Base-by-base conservation (phyloP, 2,329 filamentous ascomycete genomes). In the Penicillium rolfsii region DNA sequence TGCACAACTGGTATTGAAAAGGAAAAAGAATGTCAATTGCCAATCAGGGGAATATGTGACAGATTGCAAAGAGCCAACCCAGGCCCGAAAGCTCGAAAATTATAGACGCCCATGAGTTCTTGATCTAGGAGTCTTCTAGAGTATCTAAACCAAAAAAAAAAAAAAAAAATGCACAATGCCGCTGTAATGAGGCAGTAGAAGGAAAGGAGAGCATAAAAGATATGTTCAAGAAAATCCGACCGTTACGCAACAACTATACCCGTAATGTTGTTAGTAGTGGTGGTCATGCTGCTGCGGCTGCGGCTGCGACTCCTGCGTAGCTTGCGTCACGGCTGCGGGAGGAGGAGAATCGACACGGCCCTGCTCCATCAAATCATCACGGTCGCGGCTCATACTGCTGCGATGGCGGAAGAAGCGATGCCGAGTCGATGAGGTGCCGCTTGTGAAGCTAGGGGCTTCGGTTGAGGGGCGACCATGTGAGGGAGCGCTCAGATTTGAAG, bases 381-480 rank as follows among this genome's bases (percentile, higher is more conserved):
- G 68, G 36, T 71, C 70, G 9, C 64, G 67, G 52, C 64, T 67
- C 55, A 66, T 58, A 52, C 64, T 70, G 28, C 69, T 75, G 57
- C 74, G 74, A n/a, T 85, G 82, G 38, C 81, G 77, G 73, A 90
- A 86, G 77, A 89, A 89, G 2, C 87, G 82, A 64, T 87, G 88
- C 6, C 84, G 82, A 59, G 86, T 84, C 5, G 80, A 71, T 58
- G 60, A 76, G 22, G 65, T 71, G 33, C 71, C 69, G 64, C 67
- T 79, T 61, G 65, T 72, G 67, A 68, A 65, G 60, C 71, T 68
- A 49, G 66, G 60, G 5, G 72, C 71, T 7, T 75, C 73, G n/a
- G 64, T 70, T 7, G 73, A 75, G 26, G 61, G 67, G 24, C 71
- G 72, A 52, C 60, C 67, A 6, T 59, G 57, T 12, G 68, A 66